Base-by-base conservation (phyloP, 2,329 filamentous ascomycete species). In the Coniella lustricola region DNA sequence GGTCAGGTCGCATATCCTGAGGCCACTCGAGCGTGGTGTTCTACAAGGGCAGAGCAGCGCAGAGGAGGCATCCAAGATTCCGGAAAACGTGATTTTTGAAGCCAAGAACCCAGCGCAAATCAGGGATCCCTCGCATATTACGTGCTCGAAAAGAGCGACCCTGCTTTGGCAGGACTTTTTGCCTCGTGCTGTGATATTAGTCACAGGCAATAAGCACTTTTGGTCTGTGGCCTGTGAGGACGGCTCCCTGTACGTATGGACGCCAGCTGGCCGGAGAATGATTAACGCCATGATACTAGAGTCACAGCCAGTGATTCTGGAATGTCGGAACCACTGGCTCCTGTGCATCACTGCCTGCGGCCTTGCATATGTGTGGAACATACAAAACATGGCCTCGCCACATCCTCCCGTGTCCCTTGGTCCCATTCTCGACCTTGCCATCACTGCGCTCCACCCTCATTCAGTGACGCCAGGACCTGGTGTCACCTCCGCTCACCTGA, bases 171-270 rank as follows among this genome's bases (percentile, higher is more conserved):
- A 96, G 60, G 94, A 98, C 61, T 98, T 88, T 59, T 70, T 98
- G 13, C 90, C 91, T 0, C 79, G 85, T 50, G 82, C 89, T 5
- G 86, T 95, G 20, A 78, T 98, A n/a, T 76, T 97, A 1, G 84
- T 94, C 1, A 93, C 91, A 0, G 94, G 90, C 2, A 97, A 90
- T 64, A 83, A 85, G 58, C 82, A 86, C 56, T 90, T 97, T 62
- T 98, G 93, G 87, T 85, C 87, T 0, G 91, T 85, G 14, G 90
- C 87, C 9, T 96, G 90, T 60, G 93, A 98, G 64, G 93, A 97
- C 61, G 93, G 90, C 14, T 88, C 84, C 16, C 64, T 98, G 7
- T 88, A 95, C 61, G 79, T 88, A 8, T 98, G 93, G 90, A 91
- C 90, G 1, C 89, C 91, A 2, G 89, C 90, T 13, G 93, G 93